Evolutionary conservation across 495 filamentous ascomycete genomes (phyloP), one percentile per base, ranked within the genome.

Genomic region (Collariella sp.): DNA sequence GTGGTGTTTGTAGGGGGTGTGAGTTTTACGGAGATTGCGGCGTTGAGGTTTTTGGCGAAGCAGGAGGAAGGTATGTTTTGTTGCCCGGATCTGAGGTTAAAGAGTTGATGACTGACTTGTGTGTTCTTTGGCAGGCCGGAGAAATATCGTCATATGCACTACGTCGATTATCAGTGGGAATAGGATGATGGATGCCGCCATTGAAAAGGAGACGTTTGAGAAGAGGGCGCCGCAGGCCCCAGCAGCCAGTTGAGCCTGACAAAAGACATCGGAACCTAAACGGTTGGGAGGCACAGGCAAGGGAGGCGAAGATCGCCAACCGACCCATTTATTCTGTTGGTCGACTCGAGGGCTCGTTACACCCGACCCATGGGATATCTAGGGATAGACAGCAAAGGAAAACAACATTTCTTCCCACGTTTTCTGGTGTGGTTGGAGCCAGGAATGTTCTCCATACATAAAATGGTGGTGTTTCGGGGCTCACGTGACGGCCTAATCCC

Each of bases 1-100:
- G 85, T 99, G 13, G 93, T 96, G 65, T 96, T 96, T 71, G 72
- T 99, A 52, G 93, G 93, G 23, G 93, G 93, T 2, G 86, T 96
- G 45, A 95, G 86, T 1, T 95, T 91, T 61, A 94, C 91, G 7
- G 93, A 99, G 74, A 91, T 97, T 67, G 90, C 93, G 39, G 94
- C 93, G 22, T 63, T 97, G 69, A 79, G 94, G 58, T 96, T 95
- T 70, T 84, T 97, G 60, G 89, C 86, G 35, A 83, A 81, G 61
- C 83, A 88, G 70, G 86, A 95, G 78, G 87, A 89, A 67, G 86
- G 86, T 71, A 78, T 67, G 69, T 69, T 12, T 6, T 19, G 29
- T 41, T 24, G 9, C 1, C 9, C 13, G 11, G 5, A 22, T 26
- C 5, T 36, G 23, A 7, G 2, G n/a, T 5, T 35, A 1, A 7